These are phyloP conservation scores for Tricholoma saponaceum DNA, from an alignment of 768 basidiomycete species.

Conservation along the genomic window DNA sequence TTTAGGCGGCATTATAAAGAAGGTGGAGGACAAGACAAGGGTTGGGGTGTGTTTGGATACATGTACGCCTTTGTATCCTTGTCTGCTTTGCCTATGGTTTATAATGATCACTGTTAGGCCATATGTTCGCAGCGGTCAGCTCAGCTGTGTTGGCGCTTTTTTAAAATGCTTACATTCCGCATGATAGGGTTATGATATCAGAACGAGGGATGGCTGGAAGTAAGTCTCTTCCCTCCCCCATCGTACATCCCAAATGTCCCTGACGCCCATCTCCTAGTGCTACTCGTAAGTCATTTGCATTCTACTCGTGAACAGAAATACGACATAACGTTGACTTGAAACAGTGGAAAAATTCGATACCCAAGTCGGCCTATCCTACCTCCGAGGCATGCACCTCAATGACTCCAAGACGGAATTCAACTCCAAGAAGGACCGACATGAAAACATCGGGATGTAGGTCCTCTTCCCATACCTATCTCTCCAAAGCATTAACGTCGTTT, in stretches of 20 bases:
- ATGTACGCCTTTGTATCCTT: slow-evolving; percentile 38
- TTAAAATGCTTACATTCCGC: background rate
- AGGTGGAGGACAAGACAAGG: slow-evolving; percentile 67
- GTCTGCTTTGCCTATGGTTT: background rate
- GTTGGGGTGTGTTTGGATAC: slow-evolving; percentile 87
- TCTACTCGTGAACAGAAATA: background rate
- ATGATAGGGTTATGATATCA: slow-evolving; percentile 75
- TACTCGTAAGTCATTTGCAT: slow-evolving; percentile 16
- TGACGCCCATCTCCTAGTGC: slow-evolving; percentile 10
- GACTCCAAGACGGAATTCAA: slow-evolving; percentile 67
- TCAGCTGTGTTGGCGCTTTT: background rate
- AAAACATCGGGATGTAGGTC: slow-evolving; percentile 79
- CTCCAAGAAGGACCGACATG: slow-evolving; percentile 74
- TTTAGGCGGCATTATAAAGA: slow-evolving; percentile 61
- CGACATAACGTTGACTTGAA: background rate
- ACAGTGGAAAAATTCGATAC: slow-evolving; percentile 62
- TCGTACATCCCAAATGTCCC: background rate
- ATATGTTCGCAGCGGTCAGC: slow-evolving; percentile 72
- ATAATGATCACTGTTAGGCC: slow-evolving; percentile 40
- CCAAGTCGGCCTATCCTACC: slow-evolving; percentile 67
- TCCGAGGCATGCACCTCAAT: slow-evolving; percentile 83
- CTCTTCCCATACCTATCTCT: background rate
- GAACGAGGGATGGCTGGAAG: slow-evolving; percentile 69
- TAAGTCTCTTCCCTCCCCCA: slow-evolving; percentile 32
- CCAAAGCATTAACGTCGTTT: background rate